These are phyloP conservation scores for Candida schatavii DNA, from an alignment of 805 yeast species.

Conservation along the genomic window DNA sequence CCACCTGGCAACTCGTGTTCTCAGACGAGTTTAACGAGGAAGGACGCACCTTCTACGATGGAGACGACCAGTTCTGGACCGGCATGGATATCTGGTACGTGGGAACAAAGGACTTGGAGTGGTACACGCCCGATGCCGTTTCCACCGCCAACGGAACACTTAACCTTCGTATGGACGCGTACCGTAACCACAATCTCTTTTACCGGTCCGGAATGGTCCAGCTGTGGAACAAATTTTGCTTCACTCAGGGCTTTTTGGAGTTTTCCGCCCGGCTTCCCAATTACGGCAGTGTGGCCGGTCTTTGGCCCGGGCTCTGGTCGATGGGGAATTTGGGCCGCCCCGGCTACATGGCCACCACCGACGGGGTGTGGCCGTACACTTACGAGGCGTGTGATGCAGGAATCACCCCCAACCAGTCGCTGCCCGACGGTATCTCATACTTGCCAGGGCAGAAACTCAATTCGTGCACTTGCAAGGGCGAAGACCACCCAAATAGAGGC, in stretches of 20 bases:
- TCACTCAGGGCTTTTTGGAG: conserved; percentile 30
- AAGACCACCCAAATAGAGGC: conserved; percentile 37
- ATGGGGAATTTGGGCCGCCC: conserved; percentile 38
- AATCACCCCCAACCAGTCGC: conserved; percentile 36
- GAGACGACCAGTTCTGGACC: conserved; percentile 38
- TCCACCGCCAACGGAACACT: conserved; percentile 34
- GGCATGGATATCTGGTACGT: conserved; percentile 36
- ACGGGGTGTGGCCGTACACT: conserved; percentile 41
- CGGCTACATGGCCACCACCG: conserved; percentile 33
- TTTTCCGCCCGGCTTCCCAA: conserved; percentile 30
- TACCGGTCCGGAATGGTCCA: conserved; percentile 38
- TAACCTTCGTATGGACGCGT: conserved; percentile 30
- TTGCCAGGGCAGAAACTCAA: conserved; percentile 36
- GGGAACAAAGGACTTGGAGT: conserved; percentile 38
- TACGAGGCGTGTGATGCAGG: conserved; percentile 38
- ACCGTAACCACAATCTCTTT: conserved; percentile 23
- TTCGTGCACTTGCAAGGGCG: conserved; percentile 31
- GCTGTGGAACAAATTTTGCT: conserved; percentile 35
- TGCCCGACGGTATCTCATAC: conserved; percentile 38
- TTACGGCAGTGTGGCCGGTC: conserved; percentile 27
- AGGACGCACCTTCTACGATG: conserved; percentile 36
- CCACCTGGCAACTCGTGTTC: conserved; percentile 31
- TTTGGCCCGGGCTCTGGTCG: conserved; percentile 42
- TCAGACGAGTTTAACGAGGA: conserved; percentile 39
- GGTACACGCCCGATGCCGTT: conserved; percentile 37